These are phyloP conservation scores for Fraxinus cuspidata DNA, from an alignment of 257 asterid genomes.

Conservation along the genomic window DNA sequence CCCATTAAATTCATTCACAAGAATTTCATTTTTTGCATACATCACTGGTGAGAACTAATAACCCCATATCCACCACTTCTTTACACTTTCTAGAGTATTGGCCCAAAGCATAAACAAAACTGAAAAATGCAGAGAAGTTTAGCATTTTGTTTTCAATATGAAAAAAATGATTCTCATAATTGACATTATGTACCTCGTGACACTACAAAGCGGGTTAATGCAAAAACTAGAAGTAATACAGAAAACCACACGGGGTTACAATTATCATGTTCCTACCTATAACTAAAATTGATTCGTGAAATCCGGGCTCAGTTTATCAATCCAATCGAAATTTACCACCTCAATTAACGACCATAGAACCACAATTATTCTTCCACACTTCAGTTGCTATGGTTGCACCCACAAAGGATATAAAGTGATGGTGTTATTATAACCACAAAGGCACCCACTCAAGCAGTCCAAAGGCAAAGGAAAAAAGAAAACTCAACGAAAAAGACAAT, in stretches of 20 bases:
- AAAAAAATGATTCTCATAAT: no score
- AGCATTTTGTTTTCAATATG: background rate
- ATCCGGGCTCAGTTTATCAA: background rate
- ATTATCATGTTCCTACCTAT: constrained; percentile 46
- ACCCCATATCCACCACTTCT: constrained; percentile 50
- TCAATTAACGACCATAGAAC: no score
- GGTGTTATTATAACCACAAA: no score
- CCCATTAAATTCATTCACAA: background rate
- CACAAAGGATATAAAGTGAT: no score
- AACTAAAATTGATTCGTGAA: no score
- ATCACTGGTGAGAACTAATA: constrained; percentile 25
- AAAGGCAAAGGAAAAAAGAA: no score
- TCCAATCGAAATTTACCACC: no score
- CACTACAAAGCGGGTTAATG: constrained; percentile 50
- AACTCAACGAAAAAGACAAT: no score
- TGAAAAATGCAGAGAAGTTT: background rate
- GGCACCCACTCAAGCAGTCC: no score
- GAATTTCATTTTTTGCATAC: no score
- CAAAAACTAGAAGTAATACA: constrained; percentile 33
- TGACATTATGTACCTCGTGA: constrained; percentile 45
- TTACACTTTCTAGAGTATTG: constrained; percentile 25
- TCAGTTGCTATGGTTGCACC: no score
- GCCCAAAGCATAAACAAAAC: background rate
- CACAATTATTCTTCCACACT: no score
- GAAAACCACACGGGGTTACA: constrained; percentile 51